Percentiles rank a stretch among this genome's conserved stretches.
Conservation (phyloP, 2,329 filamentous ascomycete species). For the Diplocarpon mali region DNA sequence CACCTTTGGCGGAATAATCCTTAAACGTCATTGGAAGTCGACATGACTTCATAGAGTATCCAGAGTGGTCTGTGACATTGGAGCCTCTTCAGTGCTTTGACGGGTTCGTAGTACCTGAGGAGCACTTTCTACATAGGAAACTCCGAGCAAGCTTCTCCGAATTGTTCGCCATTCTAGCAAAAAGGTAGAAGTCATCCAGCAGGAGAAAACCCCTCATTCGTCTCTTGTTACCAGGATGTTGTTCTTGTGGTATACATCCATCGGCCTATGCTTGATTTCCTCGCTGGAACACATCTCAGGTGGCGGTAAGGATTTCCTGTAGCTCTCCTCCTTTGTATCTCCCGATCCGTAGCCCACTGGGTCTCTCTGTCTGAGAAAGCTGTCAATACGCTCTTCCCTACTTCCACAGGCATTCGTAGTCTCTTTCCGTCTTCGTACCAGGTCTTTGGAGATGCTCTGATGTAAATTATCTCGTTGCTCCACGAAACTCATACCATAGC, state of each 20-base stretch:
- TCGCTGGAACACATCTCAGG: constrained; percentile 36
- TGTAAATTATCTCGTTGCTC: constrained; percentile 56
- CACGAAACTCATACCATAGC: constrained; percentile 49
- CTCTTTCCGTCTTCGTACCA: constrained; percentile 42
- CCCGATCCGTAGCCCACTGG: constrained; percentile 15
- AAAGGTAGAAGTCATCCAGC: too few species aligned
- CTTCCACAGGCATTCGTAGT: constrained; percentile 39
- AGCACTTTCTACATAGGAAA: too few species aligned
- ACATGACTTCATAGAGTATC: too few species aligned
- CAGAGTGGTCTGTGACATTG: too few species aligned
- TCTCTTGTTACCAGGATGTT: neutral
- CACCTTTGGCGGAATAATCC: too few species aligned
- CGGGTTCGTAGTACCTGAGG: too few species aligned
- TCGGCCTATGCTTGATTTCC: constrained; percentile 22
- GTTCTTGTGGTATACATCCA: constrained; percentile 6
- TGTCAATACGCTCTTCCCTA: constrained; percentile 59
- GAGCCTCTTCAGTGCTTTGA: too few species aligned
- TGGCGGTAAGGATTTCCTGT: constrained; percentile 34
- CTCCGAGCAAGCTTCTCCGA: too few species aligned
- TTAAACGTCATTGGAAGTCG: too few species aligned
- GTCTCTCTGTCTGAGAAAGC: constrained; percentile 66
- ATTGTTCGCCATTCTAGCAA: too few species aligned
- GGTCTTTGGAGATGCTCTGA: constrained; percentile 52
- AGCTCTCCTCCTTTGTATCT: constrained; percentile 32
- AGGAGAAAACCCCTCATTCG: too few species aligned